These are phyloP conservation scores for Hanseniaspora meyeri DNA, from an alignment of 805 yeast genomes.

Conservation along the genomic window DNA sequence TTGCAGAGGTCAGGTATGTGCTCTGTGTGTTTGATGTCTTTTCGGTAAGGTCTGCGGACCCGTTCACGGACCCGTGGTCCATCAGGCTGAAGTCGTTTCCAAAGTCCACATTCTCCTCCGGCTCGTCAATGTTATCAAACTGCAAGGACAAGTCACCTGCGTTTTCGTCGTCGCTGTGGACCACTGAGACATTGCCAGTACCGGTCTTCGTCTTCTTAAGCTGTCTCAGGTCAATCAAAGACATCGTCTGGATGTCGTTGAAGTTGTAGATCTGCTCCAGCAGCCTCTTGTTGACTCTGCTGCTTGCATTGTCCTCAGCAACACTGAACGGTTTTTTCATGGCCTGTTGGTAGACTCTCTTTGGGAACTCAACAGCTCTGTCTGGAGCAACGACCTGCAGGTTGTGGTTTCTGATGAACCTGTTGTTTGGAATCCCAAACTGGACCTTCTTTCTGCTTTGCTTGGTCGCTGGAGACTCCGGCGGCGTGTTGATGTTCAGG, in stretches of 20 bases:
- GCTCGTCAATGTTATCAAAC: not conserved
- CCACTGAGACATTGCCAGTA: not conserved
- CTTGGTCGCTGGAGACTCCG: not conserved
- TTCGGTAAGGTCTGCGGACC: not conserved
- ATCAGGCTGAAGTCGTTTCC: conserved; percentile 2
- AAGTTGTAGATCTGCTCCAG: conserved; percentile 6
- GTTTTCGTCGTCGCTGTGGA: not conserved
- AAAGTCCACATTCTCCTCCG: not conserved
- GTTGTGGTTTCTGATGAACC: conserved; percentile 5
- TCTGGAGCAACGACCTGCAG: conserved; percentile 17
- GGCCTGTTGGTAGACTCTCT: conserved; percentile 13
- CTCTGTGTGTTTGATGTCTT: conserved; percentile 5
- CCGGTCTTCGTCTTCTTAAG: not conserved
- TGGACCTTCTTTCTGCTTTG: not conserved
- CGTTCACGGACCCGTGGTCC: not conserved
- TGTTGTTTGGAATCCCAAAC: not conserved
- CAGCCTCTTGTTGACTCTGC: conserved; percentile 3
- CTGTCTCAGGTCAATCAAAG: not conserved
- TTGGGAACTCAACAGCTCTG: conserved; percentile 17
- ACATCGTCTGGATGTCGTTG: conserved; percentile 2
- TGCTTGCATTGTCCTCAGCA: not conserved
- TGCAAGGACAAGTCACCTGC: conserved; percentile 8
- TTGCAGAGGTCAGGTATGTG: conserved; percentile 7
- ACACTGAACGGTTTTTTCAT: not conserved
- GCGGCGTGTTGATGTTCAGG: conserved; percentile 9